Conservation (phyloP, 2,329 filamentous ascomycete species). For the Beauveria bassiana region DNA sequence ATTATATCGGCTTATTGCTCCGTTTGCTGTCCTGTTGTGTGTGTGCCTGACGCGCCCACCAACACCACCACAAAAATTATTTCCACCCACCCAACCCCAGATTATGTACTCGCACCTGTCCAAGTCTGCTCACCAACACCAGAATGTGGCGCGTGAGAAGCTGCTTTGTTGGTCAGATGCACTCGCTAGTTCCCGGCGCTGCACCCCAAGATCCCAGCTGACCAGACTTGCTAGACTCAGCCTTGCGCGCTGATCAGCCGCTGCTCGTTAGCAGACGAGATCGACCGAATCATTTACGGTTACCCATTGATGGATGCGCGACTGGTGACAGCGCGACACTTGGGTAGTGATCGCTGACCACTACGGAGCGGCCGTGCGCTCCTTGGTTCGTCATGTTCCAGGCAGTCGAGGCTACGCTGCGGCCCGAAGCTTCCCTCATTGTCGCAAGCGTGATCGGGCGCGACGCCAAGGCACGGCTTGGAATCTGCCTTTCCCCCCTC, state of each 20-base stretch:
- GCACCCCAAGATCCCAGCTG: constrained; percentile 1
- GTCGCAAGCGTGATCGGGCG: neutral
- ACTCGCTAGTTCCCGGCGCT: neutral
- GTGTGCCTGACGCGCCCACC: constrained; percentile 1
- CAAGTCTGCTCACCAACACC: no score
- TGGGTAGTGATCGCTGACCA: neutral
- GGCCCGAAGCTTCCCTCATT: neutral
- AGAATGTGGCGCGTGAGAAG: constrained; percentile 7
- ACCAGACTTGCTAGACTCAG: constrained; percentile 8
- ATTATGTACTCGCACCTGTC: neutral
- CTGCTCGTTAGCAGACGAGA: neutral
- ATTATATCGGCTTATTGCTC: neutral
- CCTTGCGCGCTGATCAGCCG: constrained; percentile 9
- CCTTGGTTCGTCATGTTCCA: neutral
- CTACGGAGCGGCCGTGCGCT: neutral
- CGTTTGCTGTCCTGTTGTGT: no score
- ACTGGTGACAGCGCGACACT: neutral
- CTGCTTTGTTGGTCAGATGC: constrained; percentile 11
- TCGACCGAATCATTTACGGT: neutral
- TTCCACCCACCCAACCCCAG: neutral
- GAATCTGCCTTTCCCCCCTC: neutral
- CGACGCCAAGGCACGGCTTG: neutral
- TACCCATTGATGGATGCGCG: neutral
- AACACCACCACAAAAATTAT: neutral
- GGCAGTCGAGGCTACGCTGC: neutral